Evolutionary conservation across 208 protist genomes (phyloP).

Genomic region (Tritrichomonas foetus): DNA sequence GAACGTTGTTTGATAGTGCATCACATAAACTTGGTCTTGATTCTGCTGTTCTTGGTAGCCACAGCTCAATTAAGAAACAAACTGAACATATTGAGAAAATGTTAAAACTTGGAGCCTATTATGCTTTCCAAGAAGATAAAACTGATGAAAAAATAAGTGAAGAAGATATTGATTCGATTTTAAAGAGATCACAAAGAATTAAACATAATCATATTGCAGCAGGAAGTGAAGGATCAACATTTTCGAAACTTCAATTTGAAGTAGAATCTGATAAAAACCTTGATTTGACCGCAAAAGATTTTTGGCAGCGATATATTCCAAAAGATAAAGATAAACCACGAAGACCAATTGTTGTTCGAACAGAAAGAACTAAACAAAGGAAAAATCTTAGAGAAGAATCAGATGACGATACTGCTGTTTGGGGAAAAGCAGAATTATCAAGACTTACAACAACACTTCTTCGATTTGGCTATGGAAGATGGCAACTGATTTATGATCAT

Average conservation of each 20-base stretch:
- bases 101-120: constrained; percentile 48
- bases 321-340: neutral
- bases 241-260: neutral
- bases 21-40: constrained; percentile 70
- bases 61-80: neutral
- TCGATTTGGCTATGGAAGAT: neutral
- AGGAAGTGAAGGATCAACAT: neutral
- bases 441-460: neutral
- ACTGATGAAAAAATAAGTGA: neutral
- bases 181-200: neutral
- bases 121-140: constrained; percentile 43
- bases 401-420: neutral
- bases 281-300: neutral
- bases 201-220: neutral
- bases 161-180: constrained; percentile 40
- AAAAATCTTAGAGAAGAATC: neutral
- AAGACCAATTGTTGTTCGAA: neutral
- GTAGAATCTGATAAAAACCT: neutral
- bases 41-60: constrained; percentile 44
- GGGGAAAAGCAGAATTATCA: neutral
- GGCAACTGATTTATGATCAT: neutral
- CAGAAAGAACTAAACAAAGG: neutral
- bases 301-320: neutral
- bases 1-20: constrained; percentile 71
- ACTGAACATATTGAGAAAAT: constrained; percentile 43